Evolutionary conservation across 2,329 filamentous ascomycete genomes (phyloP), one percentile per base, ranked within the genome.

Genomic region (Stagonosporopsis cucurbitacearum): DNA sequence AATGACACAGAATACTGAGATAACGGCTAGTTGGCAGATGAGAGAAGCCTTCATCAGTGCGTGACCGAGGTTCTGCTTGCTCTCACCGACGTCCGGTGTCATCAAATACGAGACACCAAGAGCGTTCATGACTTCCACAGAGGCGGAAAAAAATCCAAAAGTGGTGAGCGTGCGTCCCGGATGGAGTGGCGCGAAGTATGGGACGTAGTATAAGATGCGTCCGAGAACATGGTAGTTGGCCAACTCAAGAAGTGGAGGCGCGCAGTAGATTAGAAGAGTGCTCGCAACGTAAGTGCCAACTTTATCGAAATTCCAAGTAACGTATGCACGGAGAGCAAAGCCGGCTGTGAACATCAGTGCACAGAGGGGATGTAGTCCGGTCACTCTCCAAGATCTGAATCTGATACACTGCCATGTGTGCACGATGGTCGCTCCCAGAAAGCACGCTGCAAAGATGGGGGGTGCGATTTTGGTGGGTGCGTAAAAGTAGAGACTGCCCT

Each of bases 191-290:
- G 84, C 78, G 59, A 81, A 78, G 67, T 85, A 83, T 0, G 84
- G 84, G 1, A 85, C 76, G 69, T 87, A 88, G 67, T 82, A 82
- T 25, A 87, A 75, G 12, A 85, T 76, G 7, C 84, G 80, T 2
- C 82, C 81, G 22, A 87, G 80, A 50, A 86, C 79, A 60, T 84
- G 81, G 66, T 86, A 87, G 65, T 87, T 85, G 50, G 82, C 78
- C 4, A 84, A 20, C 23, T 65, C 62, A 3, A 66, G 54, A 15
- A 65, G 43, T 6, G 64, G 64, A 12, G 28, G 7, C 57, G 66
- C 63, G 36, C 59, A 64, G 43, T 73, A 62, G 17, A 75, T 69
- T 6, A 76, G 65, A 1, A 75, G 68, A 11, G 64, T 70, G 50
- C 74, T 74, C 2, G 70, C 69, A 47, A 78, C 71, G 57, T 73